phyloP scores from a whole-genome alignment of 768 basidiomycete species.

The Crucibulum laeve region DNA sequence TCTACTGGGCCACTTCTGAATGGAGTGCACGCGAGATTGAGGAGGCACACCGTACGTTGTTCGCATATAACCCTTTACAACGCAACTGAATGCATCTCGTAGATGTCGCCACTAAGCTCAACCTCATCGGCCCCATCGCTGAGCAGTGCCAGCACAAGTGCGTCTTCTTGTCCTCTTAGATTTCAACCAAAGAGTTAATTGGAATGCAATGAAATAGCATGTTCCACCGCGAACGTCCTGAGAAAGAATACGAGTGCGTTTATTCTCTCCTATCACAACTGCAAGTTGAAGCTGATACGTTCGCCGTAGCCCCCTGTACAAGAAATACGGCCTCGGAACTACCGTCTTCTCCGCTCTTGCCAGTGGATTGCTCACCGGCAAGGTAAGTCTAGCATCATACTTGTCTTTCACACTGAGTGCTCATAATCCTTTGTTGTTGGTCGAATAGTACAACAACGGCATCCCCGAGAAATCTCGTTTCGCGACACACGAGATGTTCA shows the following conservation, averaged over 20 bases:
- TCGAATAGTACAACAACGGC: constrained; percentile 61
- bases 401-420: neutral
- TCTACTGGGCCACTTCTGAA: constrained; percentile 76
- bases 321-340: constrained; percentile 62
- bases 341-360: constrained; percentile 76
- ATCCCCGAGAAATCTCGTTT: constrained; percentile 73
- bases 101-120: constrained; percentile 67
- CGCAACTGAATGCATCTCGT: neutral
- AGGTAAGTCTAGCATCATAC: constrained; percentile 33
- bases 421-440: neutral
- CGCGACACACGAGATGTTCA: constrained; percentile 54
- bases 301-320: constrained; percentile 51
- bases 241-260: constrained; percentile 67
- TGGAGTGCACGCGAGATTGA: constrained; percentile 71
- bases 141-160: constrained; percentile 78
- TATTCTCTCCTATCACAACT: neutral
- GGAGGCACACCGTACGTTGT: constrained; percentile 52
- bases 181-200: too few species aligned
- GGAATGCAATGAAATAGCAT: too few species aligned
- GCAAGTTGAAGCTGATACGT: constrained; percentile 1
- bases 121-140: constrained; percentile 64
- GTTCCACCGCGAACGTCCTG: constrained; percentile 77
- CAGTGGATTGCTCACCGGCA: constrained; percentile 75
- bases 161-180: constrained; percentile 10
- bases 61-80: neutral